phyloP scores from a whole-genome alignment of 1,284 basidiomycete genomes.

The Malassezia arunalokei region DNA sequence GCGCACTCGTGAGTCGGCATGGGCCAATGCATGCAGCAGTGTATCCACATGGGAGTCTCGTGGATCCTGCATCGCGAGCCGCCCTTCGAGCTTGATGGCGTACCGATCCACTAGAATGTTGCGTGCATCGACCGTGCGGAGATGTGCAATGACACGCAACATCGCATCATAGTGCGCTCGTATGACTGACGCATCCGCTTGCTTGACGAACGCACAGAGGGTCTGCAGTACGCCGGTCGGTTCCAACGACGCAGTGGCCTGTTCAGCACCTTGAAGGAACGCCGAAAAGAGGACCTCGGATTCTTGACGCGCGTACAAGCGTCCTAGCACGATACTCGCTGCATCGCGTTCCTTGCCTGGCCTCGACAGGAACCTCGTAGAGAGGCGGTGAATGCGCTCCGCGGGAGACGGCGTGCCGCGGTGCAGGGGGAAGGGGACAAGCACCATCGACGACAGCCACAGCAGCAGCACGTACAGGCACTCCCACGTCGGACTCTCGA shows the following conservation, averaged over 20 bases:
- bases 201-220: slow-evolving; percentile 61
- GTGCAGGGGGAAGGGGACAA: slow-evolving; percentile 79
- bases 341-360: slow-evolving; percentile 71
- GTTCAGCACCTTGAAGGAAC: slow-evolving; percentile 6
- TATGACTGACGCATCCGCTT: slow-evolving; percentile 44
- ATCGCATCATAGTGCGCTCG: slow-evolving; percentile 18
- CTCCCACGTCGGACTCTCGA: slow-evolving; percentile 53
- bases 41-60: slow-evolving; percentile 31
- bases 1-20: slow-evolving; percentile 85
- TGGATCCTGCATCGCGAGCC: slow-evolving; percentile 36
- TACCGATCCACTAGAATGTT: slow-evolving; percentile 32
- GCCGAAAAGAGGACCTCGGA: slow-evolving; percentile 11
- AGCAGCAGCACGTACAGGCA: slow-evolving; percentile 71
- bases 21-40: slow-evolving; percentile 64
- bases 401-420: background rate
- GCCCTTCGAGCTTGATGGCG: slow-evolving; percentile 33
- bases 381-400: slow-evolving; percentile 54
- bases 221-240: slow-evolving; percentile 62
- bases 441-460: slow-evolving; percentile 86
- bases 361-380: slow-evolving; percentile 55
- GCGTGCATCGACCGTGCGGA: background rate
- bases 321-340: slow-evolving; percentile 60
- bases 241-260: slow-evolving; percentile 16
- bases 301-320: slow-evolving; percentile 60
- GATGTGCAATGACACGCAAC: slow-evolving; percentile 19